These are phyloP conservation scores for Tolypocladium album DNA, from an alignment of 2,329 filamentous ascomycete species.

Conservation along the genomic window DNA sequence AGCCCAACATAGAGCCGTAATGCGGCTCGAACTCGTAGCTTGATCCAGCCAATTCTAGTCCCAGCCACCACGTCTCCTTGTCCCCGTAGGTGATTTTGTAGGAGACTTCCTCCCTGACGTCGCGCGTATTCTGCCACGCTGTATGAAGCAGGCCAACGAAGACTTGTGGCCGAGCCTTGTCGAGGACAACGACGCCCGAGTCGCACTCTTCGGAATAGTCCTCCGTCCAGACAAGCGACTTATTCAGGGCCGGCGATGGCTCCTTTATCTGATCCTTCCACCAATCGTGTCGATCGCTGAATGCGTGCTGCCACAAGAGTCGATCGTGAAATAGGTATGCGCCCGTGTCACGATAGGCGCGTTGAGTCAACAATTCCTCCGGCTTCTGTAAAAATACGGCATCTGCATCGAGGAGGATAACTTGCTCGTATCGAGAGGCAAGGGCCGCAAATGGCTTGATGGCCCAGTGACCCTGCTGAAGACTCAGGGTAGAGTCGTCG, in stretches of 20 bases:
- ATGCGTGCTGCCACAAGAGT: constrained; percentile 24
- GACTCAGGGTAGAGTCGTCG: constrained; percentile 16
- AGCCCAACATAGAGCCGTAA: constrained; percentile 30
- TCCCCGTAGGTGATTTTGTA: constrained; percentile 32
- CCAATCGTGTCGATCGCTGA: constrained; percentile 24
- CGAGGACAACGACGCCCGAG: constrained; percentile 28
- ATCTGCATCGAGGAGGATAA: constrained; percentile 28
- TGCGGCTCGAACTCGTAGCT: constrained; percentile 27
- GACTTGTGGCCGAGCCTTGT: constrained; percentile 26
- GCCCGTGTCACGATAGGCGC: constrained; percentile 19
- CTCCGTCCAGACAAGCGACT: constrained; percentile 26
- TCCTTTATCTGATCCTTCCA: constrained; percentile 24
- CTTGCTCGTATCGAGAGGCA: constrained; percentile 22
- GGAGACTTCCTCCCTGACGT: constrained; percentile 26
- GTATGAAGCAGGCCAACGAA: constrained; percentile 28
- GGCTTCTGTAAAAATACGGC: constrained; percentile 27
- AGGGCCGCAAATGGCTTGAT: constrained; percentile 30
- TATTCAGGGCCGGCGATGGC: constrained; percentile 19
- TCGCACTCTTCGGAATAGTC: constrained; percentile 30
- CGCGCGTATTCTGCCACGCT: constrained; percentile 32
- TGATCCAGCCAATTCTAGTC: constrained; percentile 26
- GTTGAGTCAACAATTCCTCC: constrained; percentile 18
- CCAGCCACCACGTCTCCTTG: constrained; percentile 36
- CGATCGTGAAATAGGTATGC: constrained; percentile 29
- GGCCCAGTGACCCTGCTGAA: constrained; percentile 24